Evolutionary conservation across 495 filamentous ascomycete species (phyloP).

Genomic region (Aspergillus conjunctus): DNA sequence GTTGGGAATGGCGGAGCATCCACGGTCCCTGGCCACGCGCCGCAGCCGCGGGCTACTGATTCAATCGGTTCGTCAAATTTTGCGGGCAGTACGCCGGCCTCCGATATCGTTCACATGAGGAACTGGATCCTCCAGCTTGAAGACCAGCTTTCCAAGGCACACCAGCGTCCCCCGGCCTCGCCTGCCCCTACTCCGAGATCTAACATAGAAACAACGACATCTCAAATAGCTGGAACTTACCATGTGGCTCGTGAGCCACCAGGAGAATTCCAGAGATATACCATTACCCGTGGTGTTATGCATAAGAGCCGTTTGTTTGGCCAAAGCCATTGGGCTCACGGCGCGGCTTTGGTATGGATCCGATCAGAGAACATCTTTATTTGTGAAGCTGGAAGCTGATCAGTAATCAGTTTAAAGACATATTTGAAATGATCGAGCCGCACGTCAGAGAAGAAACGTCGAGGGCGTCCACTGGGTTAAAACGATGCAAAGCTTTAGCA

Average conservation of each 20-base stretch:
- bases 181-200: constrained; percentile 20
- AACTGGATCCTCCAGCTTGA: constrained; percentile 47
- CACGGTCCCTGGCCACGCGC: constrained; percentile 16
- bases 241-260: constrained; percentile 32
- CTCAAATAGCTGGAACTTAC: constrained; percentile 31
- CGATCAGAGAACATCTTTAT: no score
- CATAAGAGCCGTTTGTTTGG: constrained; percentile 59
- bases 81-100: constrained; percentile 30
- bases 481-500: constrained; percentile 50
- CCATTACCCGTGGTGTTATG: constrained; percentile 41
- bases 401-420: constrained; percentile 38
- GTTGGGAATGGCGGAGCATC: background rate
- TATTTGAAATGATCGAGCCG: constrained; percentile 44
- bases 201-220: constrained; percentile 33
- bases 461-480: constrained; percentile 33
- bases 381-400: background rate
- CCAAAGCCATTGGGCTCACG: constrained; percentile 59
- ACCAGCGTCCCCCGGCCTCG: constrained; percentile 5
- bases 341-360: constrained; percentile 36
- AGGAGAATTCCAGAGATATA: constrained; percentile 18
- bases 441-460: constrained; percentile 43
- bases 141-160: constrained; percentile 41
- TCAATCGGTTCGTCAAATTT: constrained; percentile 35
- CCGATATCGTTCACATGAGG: constrained; percentile 42
- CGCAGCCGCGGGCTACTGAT: constrained; percentile 18